Conservation (phyloP, 2,329 filamentous ascomycete genomes). For the Periconia sp. region DNA sequence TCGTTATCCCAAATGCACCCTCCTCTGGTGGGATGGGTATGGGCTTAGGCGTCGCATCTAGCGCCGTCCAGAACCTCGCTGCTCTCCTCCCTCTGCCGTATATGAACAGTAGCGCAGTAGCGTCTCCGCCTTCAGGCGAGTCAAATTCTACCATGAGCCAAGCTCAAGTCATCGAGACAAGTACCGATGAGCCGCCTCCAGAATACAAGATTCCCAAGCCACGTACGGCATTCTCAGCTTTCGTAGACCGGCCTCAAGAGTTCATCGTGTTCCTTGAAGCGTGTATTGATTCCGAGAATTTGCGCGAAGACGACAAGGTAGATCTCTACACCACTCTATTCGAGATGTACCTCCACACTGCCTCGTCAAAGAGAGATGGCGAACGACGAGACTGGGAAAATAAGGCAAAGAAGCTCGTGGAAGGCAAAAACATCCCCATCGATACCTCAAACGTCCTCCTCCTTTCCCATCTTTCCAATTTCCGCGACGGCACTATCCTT, state of each 20-base stretch:
- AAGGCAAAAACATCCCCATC: slow-evolving; percentile 78
- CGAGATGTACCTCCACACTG: slow-evolving; percentile 96
- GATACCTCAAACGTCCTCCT: slow-evolving; percentile 94
- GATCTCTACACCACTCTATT: slow-evolving; percentile 96
- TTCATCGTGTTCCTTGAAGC: slow-evolving; percentile 94
- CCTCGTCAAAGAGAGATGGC: slow-evolving; percentile 72
- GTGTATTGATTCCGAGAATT: slow-evolving; percentile 72
- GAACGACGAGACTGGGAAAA: slow-evolving; percentile 83
- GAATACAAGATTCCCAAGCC: slow-evolving; percentile 83
- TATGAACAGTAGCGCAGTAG: slow-evolving; percentile 69
- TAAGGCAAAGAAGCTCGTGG: slow-evolving; percentile 88
- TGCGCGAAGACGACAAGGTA: slow-evolving; percentile 76
- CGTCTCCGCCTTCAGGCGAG: slow-evolving; percentile 61
- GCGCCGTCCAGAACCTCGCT: slow-evolving; percentile 83
- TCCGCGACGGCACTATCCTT: slow-evolving; percentile 86
- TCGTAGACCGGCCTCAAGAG: slow-evolving; percentile 90
- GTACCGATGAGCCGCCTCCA: slow-evolving; percentile 56
- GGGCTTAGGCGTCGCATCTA: slow-evolving; percentile 62
- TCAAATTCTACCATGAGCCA: slow-evolving; percentile 61
- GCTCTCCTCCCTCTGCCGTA: slow-evolving; percentile 85
- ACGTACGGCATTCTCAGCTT: slow-evolving; percentile 90
- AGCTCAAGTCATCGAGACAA: slow-evolving; percentile 59
- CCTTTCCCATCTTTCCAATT: slow-evolving; percentile 88
- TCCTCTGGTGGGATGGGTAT: slow-evolving; percentile 51
- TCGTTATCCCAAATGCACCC: slow-evolving; percentile 56